phyloP scores from a whole-genome alignment of 2,329 filamentous ascomycete genomes.

The Beauveria pseudobassiana region DNA sequence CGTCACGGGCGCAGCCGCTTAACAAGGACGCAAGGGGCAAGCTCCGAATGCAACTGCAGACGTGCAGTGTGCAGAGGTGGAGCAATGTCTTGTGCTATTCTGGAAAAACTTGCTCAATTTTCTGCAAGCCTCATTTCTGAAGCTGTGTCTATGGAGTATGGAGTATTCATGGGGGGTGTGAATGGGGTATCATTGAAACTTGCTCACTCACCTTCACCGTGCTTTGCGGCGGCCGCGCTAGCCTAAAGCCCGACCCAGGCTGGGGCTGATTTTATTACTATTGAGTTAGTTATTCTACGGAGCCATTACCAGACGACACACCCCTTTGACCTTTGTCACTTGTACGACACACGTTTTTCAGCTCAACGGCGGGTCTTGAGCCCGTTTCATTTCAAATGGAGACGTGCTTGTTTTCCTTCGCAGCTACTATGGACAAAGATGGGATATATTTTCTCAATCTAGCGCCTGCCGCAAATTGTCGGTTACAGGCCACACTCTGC shows the following conservation, averaged over 20 bases:
- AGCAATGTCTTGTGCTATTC: neutral
- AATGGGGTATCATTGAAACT: neutral
- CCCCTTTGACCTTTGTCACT: neutral
- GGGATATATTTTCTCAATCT: slow-evolving; percentile 6
- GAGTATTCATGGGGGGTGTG: too few relatives aligned
- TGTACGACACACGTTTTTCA: neutral
- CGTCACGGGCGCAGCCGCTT: neutral
- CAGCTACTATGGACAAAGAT: neutral
- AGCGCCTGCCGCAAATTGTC: neutral
- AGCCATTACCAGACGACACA: neutral
- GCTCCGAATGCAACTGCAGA: neutral
- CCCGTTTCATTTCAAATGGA: neutral
- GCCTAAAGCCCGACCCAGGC: neutral
- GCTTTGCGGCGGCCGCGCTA: neutral
- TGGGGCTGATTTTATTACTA: neutral
- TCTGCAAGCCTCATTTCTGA: slow-evolving; percentile 4
- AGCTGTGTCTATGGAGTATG: neutral
- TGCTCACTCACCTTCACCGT: neutral
- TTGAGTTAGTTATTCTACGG: too few relatives aligned
- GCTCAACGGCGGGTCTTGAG: neutral
- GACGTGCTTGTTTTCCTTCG: neutral
- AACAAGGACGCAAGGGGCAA: too few relatives aligned
- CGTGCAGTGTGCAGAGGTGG: neutral
- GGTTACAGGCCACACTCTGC: neutral
- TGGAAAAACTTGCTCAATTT: slow-evolving; percentile 10